These are phyloP conservation scores for Fomitopsis pulvina DNA, from an alignment of 768 basidiomycete species.

Conservation along the genomic window DNA sequence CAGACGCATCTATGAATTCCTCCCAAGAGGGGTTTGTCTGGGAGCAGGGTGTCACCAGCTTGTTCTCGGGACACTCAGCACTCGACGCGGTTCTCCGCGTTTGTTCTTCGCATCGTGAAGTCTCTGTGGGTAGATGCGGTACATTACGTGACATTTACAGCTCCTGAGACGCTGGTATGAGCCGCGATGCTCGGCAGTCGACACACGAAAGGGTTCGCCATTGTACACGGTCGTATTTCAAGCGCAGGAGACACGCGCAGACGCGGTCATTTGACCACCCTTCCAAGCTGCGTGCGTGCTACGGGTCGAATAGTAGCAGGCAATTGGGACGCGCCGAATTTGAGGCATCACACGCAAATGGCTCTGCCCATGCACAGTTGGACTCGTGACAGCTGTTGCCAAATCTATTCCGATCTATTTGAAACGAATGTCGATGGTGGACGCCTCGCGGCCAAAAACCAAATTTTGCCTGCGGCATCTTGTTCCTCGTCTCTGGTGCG, in stretches of 20 bases:
- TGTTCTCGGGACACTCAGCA: too few species aligned
- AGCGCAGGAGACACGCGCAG: not conserved
- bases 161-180: not conserved
- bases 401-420: not conserved
- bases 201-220: not conserved
- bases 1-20: too few species aligned
- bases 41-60: too few species aligned
- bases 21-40: too few species aligned
- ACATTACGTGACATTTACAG: not conserved
- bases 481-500: not conserved
- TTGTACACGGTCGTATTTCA: not conserved
- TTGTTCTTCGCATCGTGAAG: too few species aligned
- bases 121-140: not conserved
- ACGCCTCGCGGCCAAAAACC: too few species aligned
- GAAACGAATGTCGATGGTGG: too few species aligned
- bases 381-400: not conserved
- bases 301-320: too few species aligned
- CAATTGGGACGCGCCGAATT: too few species aligned
- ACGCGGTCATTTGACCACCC: slow-evolving; percentile 2
- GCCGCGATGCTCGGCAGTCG: not conserved
- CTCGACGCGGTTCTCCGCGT: too few species aligned
- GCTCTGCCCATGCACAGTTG: not conserved
- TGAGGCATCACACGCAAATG: not conserved
- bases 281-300: not conserved
- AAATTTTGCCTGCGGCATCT: too few species aligned